Evolutionary conservation across 2,329 filamentous ascomycete genomes (phyloP).

Genomic region (Calonectria ilicicola): DNA sequence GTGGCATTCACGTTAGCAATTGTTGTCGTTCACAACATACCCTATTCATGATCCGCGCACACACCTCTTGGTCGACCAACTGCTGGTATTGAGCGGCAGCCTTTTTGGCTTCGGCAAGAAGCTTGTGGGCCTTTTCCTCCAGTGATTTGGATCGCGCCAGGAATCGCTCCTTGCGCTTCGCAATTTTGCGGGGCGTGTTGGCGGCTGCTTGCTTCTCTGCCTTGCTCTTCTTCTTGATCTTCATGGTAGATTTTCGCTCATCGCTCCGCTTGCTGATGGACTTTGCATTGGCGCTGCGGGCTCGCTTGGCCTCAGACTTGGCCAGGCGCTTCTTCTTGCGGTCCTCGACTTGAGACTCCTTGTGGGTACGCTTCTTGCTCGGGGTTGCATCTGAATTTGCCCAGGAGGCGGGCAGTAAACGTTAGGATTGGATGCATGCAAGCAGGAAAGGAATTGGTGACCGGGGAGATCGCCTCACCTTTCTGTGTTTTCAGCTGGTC

Average conservation of each 20-base stretch:
- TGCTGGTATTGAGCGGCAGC: slow-evolving; percentile 44
- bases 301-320: slow-evolving; percentile 53
- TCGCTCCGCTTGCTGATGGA: slow-evolving; percentile 48
- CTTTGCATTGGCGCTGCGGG: slow-evolving; percentile 50
- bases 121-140: slow-evolving; percentile 46
- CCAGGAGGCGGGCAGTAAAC: neutral
- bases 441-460: neutral
- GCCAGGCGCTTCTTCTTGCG: slow-evolving; percentile 52
- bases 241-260: slow-evolving; percentile 47
- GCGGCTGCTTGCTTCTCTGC: slow-evolving; percentile 38
- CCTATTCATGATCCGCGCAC: slow-evolving; percentile 2
- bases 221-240: slow-evolving; percentile 44
- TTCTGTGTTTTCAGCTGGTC: slow-evolving; percentile 33
- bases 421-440: slow-evolving; percentile 15
- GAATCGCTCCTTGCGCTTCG: slow-evolving; percentile 54
- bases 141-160: slow-evolving; percentile 53
- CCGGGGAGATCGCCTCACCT: slow-evolving; percentile 25
- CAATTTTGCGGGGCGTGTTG: slow-evolving; percentile 47
- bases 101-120: slow-evolving; percentile 55
- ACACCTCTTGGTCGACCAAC: slow-evolving; percentile 38
- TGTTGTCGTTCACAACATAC: neutral
- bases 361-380: slow-evolving; percentile 31
- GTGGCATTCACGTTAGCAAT: neutral
- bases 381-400: slow-evolving; percentile 26
- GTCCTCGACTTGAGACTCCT: slow-evolving; percentile 32